phyloP scores from a whole-genome alignment of 2,329 filamentous ascomycete genomes.

The Monilinia fructigena region DNA sequence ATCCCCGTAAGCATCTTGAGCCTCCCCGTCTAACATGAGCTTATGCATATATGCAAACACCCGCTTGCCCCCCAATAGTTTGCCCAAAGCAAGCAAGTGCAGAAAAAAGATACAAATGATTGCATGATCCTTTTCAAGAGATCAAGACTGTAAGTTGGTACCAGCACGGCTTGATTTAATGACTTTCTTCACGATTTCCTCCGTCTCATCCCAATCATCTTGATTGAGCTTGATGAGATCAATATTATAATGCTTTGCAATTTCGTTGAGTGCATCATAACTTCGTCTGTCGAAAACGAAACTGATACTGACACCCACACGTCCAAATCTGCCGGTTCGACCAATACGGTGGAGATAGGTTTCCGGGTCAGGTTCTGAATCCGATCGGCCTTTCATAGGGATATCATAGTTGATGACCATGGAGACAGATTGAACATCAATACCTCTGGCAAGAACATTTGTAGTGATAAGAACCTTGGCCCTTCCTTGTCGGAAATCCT shows the following conservation, averaged over 20 bases:
- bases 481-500: constrained; percentile 79
- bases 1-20: constrained; percentile 7
- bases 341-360: constrained; percentile 98
- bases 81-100: constrained; percentile 8
- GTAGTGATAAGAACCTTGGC: constrained; percentile 98
- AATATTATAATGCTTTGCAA: constrained; percentile 76
- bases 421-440: constrained; percentile 88
- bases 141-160: constrained; percentile 44
- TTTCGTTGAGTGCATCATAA: constrained; percentile 75
- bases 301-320: constrained; percentile 91
- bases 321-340: constrained; percentile 92
- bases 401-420: constrained; percentile 99
- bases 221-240: constrained; percentile 79
- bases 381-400: constrained; percentile 71
- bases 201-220: constrained; percentile 86
- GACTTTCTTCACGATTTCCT: constrained; percentile 75
- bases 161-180: constrained; percentile 69
- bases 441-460: constrained; percentile 93
- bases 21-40: constrained; percentile 3
- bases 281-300: constrained; percentile 87
- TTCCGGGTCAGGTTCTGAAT: constrained; percentile 83
- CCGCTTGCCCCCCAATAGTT: constrained; percentile 19
- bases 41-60: constrained; percentile 19
- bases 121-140: not conserved
- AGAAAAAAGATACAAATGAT: constrained; percentile 11